Base-by-base conservation (phyloP, 2,329 filamentous ascomycete genomes). In the Aspergillus sp. region DNA sequence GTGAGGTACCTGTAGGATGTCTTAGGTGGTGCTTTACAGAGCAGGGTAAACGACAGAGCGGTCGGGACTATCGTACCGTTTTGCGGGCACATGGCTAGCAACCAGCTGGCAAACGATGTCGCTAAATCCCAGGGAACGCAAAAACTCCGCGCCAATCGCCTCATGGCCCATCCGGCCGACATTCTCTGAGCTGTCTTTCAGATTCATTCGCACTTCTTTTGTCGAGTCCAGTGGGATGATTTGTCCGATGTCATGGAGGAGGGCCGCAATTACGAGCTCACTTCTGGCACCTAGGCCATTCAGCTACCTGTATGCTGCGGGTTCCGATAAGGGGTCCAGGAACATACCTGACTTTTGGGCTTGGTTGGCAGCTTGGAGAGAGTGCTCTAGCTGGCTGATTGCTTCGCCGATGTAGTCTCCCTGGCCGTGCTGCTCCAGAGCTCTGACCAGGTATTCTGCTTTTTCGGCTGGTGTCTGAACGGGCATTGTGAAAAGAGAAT, bases 201-300 rank as follows among this genome's bases (percentile, higher is more conserved):
- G 56, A 19, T 63, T 60, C 64, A 67, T 65, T 3, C 64, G 57
- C 7, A 56, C 55, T 50, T 65, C 70, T 24, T 58, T 66, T 19
- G 54, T 66, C 22, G 52, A 61, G 52, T 62, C 58, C 1, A 71
- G 41, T 3, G 73, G 73, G 13, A 75, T 67, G 50, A 75, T 72
- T 22, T 74, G 71, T 14, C 73, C 73, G 45, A 75, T 70, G 47
- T 76, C 74, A 53, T 76, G 74, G 4, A 76, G 62, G 9, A 76
- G 58, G 7, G 73, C 69, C 0, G 72, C 73, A 20, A 73, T 60
- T 3, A 74, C 56, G 3, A 68, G 66, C 6, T 66, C 56, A 10
- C 56, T 54, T 6, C 50, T 48, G 9, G 60, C 60, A 13, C 57
- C 64, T 66, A 30, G 35, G 3, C 16, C 2, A 13, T 17, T 38